Conservation (phyloP, 208 protist genomes). For the Leishmania tarentolae region DNA sequence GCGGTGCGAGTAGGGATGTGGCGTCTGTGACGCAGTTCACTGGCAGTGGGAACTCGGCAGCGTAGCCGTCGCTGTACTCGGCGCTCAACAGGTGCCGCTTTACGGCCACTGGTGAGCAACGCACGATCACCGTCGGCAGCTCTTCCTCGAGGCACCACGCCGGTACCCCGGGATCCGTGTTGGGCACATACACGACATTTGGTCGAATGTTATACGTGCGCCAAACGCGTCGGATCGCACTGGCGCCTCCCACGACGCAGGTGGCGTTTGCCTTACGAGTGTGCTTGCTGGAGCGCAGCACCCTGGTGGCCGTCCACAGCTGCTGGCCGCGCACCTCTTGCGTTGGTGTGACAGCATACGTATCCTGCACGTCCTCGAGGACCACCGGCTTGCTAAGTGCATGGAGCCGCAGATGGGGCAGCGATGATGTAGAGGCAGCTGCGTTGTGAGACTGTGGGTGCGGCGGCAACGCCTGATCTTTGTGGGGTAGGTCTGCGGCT, state of each 20-base stretch:
- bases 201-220: slow-evolving; percentile 66
- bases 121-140: slow-evolving; percentile 72
- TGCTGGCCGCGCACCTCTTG: slow-evolving; percentile 44
- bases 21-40: slow-evolving; percentile 14
- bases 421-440: background rate
- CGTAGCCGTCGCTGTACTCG: slow-evolving; percentile 77
- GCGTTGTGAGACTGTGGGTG: background rate
- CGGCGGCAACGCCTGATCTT: background rate
- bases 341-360: slow-evolving; percentile 21
- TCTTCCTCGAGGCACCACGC: slow-evolving; percentile 66
- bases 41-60: slow-evolving; percentile 74
- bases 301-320: slow-evolving; percentile 64
- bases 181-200: slow-evolving; percentile 81
- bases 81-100: slow-evolving; percentile 76
- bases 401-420: background rate
- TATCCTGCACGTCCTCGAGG: slow-evolving; percentile 51
- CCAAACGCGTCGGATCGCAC: slow-evolving; percentile 74
- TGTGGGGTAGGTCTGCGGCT: background rate
- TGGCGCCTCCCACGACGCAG: slow-evolving; percentile 80
- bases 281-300: slow-evolving; percentile 54
- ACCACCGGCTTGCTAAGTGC: slow-evolving; percentile 31
- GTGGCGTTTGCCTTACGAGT: slow-evolving; percentile 49
- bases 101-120: slow-evolving; percentile 67
- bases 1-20: slow-evolving; percentile 3
- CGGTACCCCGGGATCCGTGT: slow-evolving; percentile 49